A percentile compares a stretch with the other conserved stretches of the same genome.
Conservation (phyloP, 1,284 basidiomycete genomes). For the Baeospora myosura region DNA sequence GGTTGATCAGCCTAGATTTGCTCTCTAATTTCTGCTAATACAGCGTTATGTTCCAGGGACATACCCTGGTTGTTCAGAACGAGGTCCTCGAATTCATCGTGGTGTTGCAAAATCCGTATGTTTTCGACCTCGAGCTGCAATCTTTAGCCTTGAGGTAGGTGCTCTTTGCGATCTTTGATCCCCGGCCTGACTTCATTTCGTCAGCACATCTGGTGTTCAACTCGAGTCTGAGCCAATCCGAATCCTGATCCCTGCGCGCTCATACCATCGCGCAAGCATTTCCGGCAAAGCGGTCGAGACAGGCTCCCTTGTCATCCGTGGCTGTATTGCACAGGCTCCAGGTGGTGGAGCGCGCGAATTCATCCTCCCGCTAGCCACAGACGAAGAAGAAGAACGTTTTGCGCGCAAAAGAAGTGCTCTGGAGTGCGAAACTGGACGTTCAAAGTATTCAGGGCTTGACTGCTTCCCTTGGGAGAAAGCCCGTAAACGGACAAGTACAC, state of each 20-base stretch:
- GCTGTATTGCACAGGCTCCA: slow-evolving; percentile 70
- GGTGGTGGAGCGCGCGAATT: slow-evolving; percentile 72
- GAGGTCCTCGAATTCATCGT: slow-evolving; percentile 79
- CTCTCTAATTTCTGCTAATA: slow-evolving; percentile 2
- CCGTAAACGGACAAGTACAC: slow-evolving; percentile 31
- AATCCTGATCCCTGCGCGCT: slow-evolving; percentile 56
- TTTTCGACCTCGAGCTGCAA: slow-evolving; percentile 84
- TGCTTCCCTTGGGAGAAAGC: slow-evolving; percentile 51
- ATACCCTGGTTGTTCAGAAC: slow-evolving; percentile 71
- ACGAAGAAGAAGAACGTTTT: slow-evolving; percentile 61
- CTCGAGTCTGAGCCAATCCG: slow-evolving; percentile 57
- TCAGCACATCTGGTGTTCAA: slow-evolving; percentile 73
- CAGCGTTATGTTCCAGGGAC: slow-evolving; percentile 31
- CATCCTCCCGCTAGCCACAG: slow-evolving; percentile 67
- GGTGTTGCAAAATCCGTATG: slow-evolving; percentile 84
- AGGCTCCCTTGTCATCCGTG: slow-evolving; percentile 69
- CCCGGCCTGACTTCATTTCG: background rate
- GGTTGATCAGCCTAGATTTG: too few relatives aligned
- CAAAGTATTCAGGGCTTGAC: slow-evolving; percentile 66
- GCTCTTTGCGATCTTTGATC: background rate
- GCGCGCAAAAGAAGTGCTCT: slow-evolving; percentile 49
- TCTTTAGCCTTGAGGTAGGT: slow-evolving; percentile 73
- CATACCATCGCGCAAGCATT: slow-evolving; percentile 61
- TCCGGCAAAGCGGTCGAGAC: slow-evolving; percentile 58
- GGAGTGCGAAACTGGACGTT: slow-evolving; percentile 58